Evolutionary conservation across 176 grass and related monocot species (phyloP).

Genomic region (Bromus sterilis): DNA sequence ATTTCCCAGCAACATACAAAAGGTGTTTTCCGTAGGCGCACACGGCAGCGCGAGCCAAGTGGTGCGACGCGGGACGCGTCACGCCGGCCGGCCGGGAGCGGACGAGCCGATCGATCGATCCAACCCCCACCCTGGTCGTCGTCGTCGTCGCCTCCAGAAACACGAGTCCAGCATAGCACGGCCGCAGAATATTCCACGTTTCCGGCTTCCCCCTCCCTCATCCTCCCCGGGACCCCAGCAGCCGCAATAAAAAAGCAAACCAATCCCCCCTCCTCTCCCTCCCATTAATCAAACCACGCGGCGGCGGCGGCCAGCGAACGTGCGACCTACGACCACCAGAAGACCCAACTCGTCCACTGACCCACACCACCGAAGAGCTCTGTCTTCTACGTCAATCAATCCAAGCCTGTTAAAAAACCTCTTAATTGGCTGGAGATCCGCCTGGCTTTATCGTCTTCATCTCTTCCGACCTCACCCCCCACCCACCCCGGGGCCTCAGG

Average conservation of each 20-base stretch:
- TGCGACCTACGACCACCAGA: not conserved
- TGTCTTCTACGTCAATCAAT: not conserved
- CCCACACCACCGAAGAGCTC: not conserved
- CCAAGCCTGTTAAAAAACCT: not conserved
- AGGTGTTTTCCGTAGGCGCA: not conserved
- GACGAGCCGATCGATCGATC: not conserved
- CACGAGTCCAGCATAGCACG: not conserved
- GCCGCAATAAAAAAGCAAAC: not conserved
- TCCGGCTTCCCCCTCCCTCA: not conserved
- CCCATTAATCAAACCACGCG: not conserved
- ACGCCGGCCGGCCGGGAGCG: constrained; percentile 23
- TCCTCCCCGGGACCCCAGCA: not conserved
- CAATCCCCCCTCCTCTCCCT: not conserved
- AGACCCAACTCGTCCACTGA: not conserved
- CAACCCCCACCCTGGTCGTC: not conserved
- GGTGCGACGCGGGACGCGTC: constrained; percentile 10
- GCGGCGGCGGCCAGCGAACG: not conserved
- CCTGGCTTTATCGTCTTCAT: not conserved
- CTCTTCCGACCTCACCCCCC: not conserved
- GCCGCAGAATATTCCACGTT: constrained; percentile 16
- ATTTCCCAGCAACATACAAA: not conserved
- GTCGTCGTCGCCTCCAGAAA: not conserved
- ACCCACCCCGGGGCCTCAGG: not conserved
- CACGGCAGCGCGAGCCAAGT: not conserved
- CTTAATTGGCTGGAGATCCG: constrained; percentile 12